These are phyloP conservation scores for Coffea humblotiana DNA, from an alignment of 305 asterid species.

Conservation along the genomic window DNA sequence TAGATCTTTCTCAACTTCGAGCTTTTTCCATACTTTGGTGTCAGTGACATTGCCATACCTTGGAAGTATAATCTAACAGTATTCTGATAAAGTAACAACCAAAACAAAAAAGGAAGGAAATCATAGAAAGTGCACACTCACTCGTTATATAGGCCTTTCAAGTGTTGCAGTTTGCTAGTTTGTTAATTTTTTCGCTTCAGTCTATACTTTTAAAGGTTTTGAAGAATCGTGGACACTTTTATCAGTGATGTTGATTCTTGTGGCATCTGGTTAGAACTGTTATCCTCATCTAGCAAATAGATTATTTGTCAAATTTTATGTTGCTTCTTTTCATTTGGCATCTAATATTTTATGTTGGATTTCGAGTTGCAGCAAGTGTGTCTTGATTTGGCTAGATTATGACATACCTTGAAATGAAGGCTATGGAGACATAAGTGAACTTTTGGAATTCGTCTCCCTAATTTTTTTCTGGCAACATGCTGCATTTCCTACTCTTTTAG, in stretches of 20 bases:
- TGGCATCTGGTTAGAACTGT: not conserved
- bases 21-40: not conserved
- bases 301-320: too few species aligned
- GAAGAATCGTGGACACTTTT: not conserved
- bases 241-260: not conserved
- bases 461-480: not conserved
- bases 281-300: not conserved
- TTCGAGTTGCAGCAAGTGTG: not conserved
- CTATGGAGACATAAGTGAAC: not conserved
- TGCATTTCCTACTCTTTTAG: slow-evolving; percentile 8
- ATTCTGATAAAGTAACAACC: not conserved
- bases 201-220: not conserved
- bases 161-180: not conserved
- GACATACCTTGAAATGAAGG: not conserved
- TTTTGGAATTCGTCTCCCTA: not conserved
- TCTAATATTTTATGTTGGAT: not conserved
- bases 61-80: not conserved
- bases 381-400: not conserved
- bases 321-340: not conserved
- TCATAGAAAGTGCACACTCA: not conserved
- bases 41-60: not conserved
- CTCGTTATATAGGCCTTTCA: too few species aligned
- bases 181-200: not conserved
- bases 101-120: not conserved
- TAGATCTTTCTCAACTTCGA: slow-evolving; percentile 21